A percentile compares a stretch with the other conserved stretches of the same genome.
phyloP scores from a whole-genome alignment of 2,329 filamentous ascomycete genomes.

The Aspergillus sp. region DNA sequence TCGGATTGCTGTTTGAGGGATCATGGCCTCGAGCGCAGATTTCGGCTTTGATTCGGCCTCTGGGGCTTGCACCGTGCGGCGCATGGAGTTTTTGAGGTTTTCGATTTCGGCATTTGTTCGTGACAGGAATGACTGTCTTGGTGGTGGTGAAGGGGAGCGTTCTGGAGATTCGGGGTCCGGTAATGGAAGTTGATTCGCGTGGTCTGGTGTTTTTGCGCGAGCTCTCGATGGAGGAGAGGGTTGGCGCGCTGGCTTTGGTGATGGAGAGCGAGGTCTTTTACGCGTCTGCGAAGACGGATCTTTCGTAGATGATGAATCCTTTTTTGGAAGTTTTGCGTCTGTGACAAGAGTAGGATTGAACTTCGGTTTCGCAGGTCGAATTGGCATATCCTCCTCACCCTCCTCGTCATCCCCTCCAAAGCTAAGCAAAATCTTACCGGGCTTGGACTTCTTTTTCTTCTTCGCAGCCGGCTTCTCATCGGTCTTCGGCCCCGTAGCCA shows the following conservation, averaged over 20 bases:
- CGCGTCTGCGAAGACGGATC: constrained; percentile 16
- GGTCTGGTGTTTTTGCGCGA: constrained; percentile 41
- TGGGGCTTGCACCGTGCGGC: constrained; percentile 38
- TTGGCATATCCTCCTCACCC: constrained; percentile 36
- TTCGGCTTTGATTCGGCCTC: constrained; percentile 40
- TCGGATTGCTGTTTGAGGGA: constrained; percentile 48
- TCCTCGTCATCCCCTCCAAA: constrained; percentile 50
- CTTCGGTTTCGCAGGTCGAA: constrained; percentile 46
- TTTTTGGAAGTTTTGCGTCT: constrained; percentile 26
- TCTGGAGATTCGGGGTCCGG: constrained; percentile 44
- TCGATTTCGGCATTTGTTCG: constrained; percentile 48
- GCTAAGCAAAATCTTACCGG: constrained; percentile 46
- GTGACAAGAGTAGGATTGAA: constrained; percentile 49
- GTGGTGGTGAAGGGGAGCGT: constrained; percentile 29
- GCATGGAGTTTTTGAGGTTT: constrained; percentile 49
- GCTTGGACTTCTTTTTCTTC: constrained; percentile 42
- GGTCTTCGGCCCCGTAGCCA: constrained; percentile 25
- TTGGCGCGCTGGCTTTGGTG: constrained; percentile 26
- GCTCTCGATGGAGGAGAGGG: constrained; percentile 20
- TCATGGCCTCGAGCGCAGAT: constrained; percentile 49
- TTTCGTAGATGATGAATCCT: constrained; percentile 12
- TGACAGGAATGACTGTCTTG: constrained; percentile 38
- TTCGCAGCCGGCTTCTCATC: constrained; percentile 32
- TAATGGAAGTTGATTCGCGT: constrained; percentile 45
- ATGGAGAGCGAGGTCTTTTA: constrained; percentile 37